phyloP scores from a whole-genome alignment of 2,329 filamentous ascomycete species.

The Phoma sp. region DNA sequence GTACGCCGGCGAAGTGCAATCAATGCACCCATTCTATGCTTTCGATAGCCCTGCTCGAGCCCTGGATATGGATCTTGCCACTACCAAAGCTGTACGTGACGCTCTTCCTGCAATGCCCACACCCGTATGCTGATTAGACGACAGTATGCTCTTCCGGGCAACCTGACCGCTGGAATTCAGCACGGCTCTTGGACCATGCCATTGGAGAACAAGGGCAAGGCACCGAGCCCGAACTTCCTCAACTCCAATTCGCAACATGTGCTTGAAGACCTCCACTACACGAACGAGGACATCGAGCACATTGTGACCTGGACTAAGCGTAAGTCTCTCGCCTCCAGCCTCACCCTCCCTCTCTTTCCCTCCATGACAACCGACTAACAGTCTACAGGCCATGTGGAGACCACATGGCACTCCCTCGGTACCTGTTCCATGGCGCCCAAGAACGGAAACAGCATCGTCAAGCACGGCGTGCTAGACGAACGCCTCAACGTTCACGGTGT shows the following conservation, averaged over 20 bases:
- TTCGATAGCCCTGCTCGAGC: conserved; percentile 73
- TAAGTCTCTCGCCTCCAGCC: conserved; percentile 18
- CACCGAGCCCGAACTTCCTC: conserved; percentile 58
- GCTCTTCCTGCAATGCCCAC: not conserved
- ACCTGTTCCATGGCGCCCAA: conserved; percentile 80
- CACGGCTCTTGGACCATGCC: conserved; percentile 74
- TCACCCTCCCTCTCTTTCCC: not conserved
- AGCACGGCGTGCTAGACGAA: conserved; percentile 79
- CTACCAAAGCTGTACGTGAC: conserved; percentile 64
- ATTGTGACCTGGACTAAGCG: conserved; percentile 68
- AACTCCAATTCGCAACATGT: conserved; percentile 69
- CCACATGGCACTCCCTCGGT: conserved; percentile 72
- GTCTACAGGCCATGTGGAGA: conserved; percentile 67
- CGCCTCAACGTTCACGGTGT: conserved; percentile 79
- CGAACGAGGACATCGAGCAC: conserved; percentile 65
- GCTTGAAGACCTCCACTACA: conserved; percentile 71
- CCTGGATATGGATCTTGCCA: conserved; percentile 75
- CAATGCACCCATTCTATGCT: conserved; percentile 73
- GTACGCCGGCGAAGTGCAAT: conserved; percentile 73
- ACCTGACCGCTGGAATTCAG: conserved; percentile 73
- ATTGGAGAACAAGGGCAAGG: conserved; percentile 56
- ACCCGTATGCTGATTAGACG: conserved; percentile 1
- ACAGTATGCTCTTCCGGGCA: conserved; percentile 72
- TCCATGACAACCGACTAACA: conserved; percentile 5
- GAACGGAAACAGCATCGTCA: conserved; percentile 80